A percentile compares a stretch with the other conserved stretches of the same genome.
Evolutionary conservation across 257 asterid genomes (phyloP).

Genomic region (Mitragyna speciosa): DNA sequence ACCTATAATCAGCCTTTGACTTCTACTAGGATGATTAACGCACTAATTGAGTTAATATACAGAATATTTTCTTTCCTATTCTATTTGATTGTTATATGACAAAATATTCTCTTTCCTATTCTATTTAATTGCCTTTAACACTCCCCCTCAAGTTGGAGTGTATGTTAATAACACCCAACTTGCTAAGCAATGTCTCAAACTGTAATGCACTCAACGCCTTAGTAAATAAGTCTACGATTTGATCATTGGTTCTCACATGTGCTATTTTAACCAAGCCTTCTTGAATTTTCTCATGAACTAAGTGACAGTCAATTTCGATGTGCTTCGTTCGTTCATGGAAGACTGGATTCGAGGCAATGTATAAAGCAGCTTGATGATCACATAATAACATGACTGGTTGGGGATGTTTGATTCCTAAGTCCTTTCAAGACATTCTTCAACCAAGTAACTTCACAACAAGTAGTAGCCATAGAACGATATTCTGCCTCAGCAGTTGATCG

Average conservation of each 20-base stretch:
- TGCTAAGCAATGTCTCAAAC: background rate
- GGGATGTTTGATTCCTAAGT: background rate
- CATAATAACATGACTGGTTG: background rate
- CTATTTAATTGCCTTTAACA: background rate
- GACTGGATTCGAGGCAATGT: background rate
- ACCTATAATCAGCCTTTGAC: background rate
- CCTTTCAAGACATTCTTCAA: background rate
- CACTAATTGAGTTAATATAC: background rate
- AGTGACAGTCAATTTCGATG: background rate
- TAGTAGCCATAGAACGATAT: background rate
- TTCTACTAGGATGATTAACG: background rate
- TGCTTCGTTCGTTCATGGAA: background rate
- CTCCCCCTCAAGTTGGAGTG: background rate
- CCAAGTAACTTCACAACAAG: background rate
- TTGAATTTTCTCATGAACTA: background rate
- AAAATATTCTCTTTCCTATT: background rate
- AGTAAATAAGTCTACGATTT: background rate
- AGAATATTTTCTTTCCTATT: background rate
- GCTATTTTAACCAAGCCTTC: background rate
- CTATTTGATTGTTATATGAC: background rate
- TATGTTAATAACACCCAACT: slow-evolving; percentile 3
- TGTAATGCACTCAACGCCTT: background rate
- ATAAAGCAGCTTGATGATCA: background rate
- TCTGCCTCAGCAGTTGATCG: background rate
- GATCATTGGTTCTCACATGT: background rate